Conservation (phyloP, 1,284 basidiomycete genomes). For the Tylopilus sp. region DNA sequence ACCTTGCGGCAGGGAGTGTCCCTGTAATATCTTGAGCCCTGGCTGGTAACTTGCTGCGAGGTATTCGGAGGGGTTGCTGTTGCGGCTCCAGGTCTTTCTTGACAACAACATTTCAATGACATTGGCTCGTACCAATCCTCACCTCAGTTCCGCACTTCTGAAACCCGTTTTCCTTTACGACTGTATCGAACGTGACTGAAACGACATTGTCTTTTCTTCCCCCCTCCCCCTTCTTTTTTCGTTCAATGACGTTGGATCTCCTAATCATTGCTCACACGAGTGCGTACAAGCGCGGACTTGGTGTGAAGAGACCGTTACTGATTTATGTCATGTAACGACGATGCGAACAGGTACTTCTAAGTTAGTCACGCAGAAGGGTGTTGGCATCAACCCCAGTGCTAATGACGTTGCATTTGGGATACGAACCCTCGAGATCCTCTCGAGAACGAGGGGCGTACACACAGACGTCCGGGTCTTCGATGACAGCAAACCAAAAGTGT, state of each 20-base stretch:
- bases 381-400: conserved; percentile 15
- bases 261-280: neutral
- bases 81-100: conserved; percentile 2
- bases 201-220: neutral
- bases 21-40: conserved; percentile 5
- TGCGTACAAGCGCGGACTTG: conserved; percentile 11
- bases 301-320: conserved; percentile 8
- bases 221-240: neutral
- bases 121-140: neutral
- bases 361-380: conserved; percentile 16
- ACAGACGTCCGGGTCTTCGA: conserved; percentile 2
- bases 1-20: conserved; percentile 5
- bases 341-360: conserved; percentile 17
- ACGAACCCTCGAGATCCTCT: conserved; percentile 4
- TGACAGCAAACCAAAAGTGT: conserved; percentile 7
- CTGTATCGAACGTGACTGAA: conserved; percentile 17
- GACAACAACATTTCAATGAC: conserved; percentile 1
- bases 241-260: conserved; percentile 5
- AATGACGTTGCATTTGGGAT: conserved; percentile 17
- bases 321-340: conserved; percentile 5
- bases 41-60: conserved; percentile 2
- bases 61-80: conserved; percentile 2
- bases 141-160: conserved; percentile 13
- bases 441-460: conserved; percentile 22
- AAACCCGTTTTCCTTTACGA: conserved; percentile 12